Conservation (phyloP, 2,329 filamentous ascomycete genomes). For the Beauveria varroae region DNA sequence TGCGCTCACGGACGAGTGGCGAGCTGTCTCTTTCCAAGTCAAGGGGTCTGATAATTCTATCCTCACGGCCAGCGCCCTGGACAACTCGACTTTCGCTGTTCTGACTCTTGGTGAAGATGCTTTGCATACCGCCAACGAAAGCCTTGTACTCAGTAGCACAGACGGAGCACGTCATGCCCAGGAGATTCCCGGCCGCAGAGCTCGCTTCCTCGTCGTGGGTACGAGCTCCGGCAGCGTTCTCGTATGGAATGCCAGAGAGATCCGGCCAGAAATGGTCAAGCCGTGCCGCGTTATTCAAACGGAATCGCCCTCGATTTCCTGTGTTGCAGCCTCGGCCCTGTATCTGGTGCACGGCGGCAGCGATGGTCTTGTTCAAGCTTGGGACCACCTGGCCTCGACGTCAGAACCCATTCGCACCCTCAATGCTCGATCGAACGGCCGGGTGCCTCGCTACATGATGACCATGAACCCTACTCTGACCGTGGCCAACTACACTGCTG, state of each 20-base stretch:
- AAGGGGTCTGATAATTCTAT: conserved; percentile 50
- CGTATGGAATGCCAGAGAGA: conserved; percentile 76
- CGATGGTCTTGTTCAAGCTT: conserved; percentile 90
- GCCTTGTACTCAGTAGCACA: conserved; percentile 42
- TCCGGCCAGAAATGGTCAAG: conserved; percentile 36
- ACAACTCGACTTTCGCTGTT: conserved; percentile 65
- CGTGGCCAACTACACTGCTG: conserved; percentile 70
- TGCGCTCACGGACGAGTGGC: conserved; percentile 25
- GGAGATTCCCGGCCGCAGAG: conserved; percentile 78
- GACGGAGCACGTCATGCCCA: conserved; percentile 29
- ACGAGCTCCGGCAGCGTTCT: conserved; percentile 71
- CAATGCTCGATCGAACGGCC: conserved; percentile 74
- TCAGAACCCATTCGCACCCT: conserved; percentile 74
- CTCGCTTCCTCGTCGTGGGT: conserved; percentile 72
- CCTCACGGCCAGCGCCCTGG: conserved; percentile 64
- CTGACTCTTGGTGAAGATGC: conserved; percentile 74
- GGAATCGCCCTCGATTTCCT: conserved; percentile 80
- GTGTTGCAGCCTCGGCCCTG: conserved; percentile 72
- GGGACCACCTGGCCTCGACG: conserved; percentile 87
- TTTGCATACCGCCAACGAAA: conserved; percentile 36
- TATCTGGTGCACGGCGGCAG: conserved; percentile 91
- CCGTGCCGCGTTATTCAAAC: conserved; percentile 82
- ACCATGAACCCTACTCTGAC: conserved; percentile 49
- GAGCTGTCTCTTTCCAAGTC: conserved; percentile 31
- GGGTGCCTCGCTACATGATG: conserved; percentile 66